Evolutionary conservation across 768 basidiomycete genomes (phyloP).

Genomic region (Agaricus blazei): DNA sequence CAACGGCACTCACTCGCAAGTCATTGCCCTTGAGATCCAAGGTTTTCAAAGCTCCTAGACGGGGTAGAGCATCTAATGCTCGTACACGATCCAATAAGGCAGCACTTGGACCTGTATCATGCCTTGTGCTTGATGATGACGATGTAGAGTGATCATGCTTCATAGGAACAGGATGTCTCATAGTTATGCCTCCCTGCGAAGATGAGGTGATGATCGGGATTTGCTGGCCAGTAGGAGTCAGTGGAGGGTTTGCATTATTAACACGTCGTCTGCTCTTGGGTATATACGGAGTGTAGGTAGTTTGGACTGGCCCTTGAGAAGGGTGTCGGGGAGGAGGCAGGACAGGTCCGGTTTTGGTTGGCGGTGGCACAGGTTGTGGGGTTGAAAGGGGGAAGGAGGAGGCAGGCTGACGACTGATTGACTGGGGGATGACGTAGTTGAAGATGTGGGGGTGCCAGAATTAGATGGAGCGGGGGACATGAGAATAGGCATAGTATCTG

Average conservation of each 20-base stretch:
- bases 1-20: constrained; percentile 57
- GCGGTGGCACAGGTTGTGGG: constrained; percentile 15
- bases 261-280: constrained; percentile 14
- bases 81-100: constrained; percentile 85
- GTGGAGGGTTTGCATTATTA: constrained; percentile 34
- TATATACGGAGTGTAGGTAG: constrained; percentile 9
- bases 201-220: constrained; percentile 70
- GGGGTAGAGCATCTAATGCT: constrained; percentile 81
- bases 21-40: constrained; percentile 93
- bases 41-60: constrained; percentile 81
- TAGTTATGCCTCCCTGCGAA: constrained; percentile 48
- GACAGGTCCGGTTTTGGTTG: constrained; percentile 20
- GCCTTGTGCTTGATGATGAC: constrained; percentile 11
- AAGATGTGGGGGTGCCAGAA: constrained; percentile 27
- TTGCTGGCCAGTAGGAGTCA: constrained; percentile 38
- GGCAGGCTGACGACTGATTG: constrained; percentile 24
- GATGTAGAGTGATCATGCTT: background rate
- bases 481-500: constrained; percentile 56
- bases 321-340: constrained; percentile 59
- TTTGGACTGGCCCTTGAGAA: constrained; percentile 34
- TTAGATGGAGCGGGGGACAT: constrained; percentile 25
- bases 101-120: constrained; percentile 55
- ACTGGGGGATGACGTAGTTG: constrained; percentile 33
- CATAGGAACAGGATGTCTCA: constrained; percentile 31
- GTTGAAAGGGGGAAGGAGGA: constrained; percentile 26